These are phyloP conservation scores for Scleromitrula shiraiana DNA, from an alignment of 2,329 filamentous ascomycete species.

Conservation along the genomic window DNA sequence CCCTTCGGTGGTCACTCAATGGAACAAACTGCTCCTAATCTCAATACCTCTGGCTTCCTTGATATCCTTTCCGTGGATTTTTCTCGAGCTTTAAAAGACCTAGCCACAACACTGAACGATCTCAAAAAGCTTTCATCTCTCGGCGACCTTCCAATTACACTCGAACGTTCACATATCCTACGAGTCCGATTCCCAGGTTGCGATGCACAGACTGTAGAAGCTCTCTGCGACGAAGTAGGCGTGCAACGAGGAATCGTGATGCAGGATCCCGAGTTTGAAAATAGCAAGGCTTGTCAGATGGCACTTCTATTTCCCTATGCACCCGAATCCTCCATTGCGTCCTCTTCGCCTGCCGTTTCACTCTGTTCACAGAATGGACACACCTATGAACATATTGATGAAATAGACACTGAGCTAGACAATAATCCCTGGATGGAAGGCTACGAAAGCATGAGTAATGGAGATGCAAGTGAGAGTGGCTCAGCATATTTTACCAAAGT, in stretches of 20 bases:
- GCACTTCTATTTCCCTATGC: constrained; percentile 84
- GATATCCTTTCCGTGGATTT: constrained; percentile 85
- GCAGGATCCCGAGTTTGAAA: constrained; percentile 69
- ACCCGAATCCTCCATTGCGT: constrained; percentile 16
- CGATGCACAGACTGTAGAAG: constrained; percentile 73
- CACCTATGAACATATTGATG: constrained; percentile 23
- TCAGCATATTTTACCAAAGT: constrained; percentile 25
- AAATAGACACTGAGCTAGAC: constrained; percentile 15
- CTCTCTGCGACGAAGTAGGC: constrained; percentile 79
- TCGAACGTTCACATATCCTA: constrained; percentile 54
- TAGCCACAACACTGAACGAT: constrained; percentile 72
- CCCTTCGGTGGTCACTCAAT: constrained; percentile 33
- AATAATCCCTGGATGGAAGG: constrained; percentile 29
- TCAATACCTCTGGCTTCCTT: constrained; percentile 78
- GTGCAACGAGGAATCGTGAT: constrained; percentile 69
- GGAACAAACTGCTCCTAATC: constrained; percentile 44
- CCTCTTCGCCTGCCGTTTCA: constrained; percentile 30
- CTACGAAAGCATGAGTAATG: constrained; percentile 24
- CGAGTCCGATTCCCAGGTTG: constrained; percentile 88
- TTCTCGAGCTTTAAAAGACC: constrained; percentile 73
- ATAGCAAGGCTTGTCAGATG: constrained; percentile 57
- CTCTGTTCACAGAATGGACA: constrained; percentile 36
- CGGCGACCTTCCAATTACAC: constrained; percentile 74
- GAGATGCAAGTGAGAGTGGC: constrained; percentile 22
- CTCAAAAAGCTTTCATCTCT: constrained; percentile 67